A percentile compares a stretch with the other conserved stretches of the same genome.
Conservation (phyloP, 2,329 filamentous ascomycete species). For the Hypoxylon sp. region DNA sequence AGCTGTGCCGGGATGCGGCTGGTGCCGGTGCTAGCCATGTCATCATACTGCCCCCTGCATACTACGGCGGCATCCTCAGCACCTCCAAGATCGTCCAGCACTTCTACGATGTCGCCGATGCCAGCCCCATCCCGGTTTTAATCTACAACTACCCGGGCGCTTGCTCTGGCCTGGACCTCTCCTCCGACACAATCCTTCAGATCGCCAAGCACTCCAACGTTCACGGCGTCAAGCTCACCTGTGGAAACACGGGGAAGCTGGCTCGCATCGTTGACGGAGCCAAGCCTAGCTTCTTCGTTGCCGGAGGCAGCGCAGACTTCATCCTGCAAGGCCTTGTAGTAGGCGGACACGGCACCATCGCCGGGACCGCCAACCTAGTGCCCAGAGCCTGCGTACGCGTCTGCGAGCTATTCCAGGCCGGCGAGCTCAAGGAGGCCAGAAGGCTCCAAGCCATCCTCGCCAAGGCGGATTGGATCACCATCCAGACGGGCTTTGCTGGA, state of each 20-base stretch:
- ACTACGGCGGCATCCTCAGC: conserved; percentile 69
- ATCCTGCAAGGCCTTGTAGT: conserved; percentile 73
- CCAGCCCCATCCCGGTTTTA: conserved; percentile 64
- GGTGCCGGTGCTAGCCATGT: conserved; percentile 71
- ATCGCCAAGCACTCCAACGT: conserved; percentile 65
- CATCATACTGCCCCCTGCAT: conserved; percentile 72
- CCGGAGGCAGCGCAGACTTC: conserved; percentile 78
- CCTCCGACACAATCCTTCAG: conserved; percentile 62
- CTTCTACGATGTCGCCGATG: conserved; percentile 68
- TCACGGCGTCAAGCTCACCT: conserved; percentile 69
- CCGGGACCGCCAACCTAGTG: conserved; percentile 75
- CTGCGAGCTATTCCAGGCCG: conserved; percentile 65
- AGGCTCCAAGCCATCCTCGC: conserved; percentile 55
- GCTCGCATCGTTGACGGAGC: conserved; percentile 42
- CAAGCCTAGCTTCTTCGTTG: conserved; percentile 65
- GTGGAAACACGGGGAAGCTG: conserved; percentile 70
- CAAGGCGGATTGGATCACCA: conserved; percentile 56
- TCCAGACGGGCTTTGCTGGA: conserved; percentile 57
- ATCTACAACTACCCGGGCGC: conserved; percentile 71
- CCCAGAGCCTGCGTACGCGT: conserved; percentile 71
- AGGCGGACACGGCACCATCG: conserved; percentile 75
- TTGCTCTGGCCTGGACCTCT: conserved; percentile 63
- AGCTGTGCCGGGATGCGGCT: conserved; percentile 70
- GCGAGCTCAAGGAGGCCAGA: conserved; percentile 50
- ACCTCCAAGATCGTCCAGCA: conserved; percentile 65